Percentiles rank a stretch among this genome's conserved stretches.
phyloP scores from a whole-genome alignment of 164 flowering plant genomes.

The grape (Vitis vinifera) region DNA sequence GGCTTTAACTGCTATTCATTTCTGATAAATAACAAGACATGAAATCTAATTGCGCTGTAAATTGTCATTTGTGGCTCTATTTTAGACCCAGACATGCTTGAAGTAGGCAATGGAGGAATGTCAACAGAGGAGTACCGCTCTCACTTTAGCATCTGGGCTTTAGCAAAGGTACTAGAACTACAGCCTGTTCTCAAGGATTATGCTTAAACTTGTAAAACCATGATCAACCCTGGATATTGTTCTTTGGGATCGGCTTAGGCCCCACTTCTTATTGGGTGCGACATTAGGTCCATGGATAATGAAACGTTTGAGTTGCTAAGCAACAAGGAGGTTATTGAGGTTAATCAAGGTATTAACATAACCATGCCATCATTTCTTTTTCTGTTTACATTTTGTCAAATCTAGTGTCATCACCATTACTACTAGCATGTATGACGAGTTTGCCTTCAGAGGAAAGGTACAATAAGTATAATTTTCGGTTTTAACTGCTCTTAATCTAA shows the following conservation, averaged over 20 bases:
- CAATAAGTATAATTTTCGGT: too few species aligned
- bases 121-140: slow-evolving; percentile 1
- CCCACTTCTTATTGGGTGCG: slow-evolving; percentile 13
- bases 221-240: too few species aligned
- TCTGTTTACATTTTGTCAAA: too few species aligned
- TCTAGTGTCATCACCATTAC: too few species aligned
- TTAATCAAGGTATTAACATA: slow-evolving; percentile 13
- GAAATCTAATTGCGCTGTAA: too few species aligned
- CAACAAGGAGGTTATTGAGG: slow-evolving; percentile 15
- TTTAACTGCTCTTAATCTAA: not conserved
- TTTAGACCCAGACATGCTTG: slow-evolving; percentile 23
- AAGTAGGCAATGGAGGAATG: slow-evolving; percentile 28
- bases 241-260: slow-evolving; percentile 1
- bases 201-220: too few species aligned
- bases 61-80: not conserved
- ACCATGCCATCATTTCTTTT: not conserved
- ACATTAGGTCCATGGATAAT: not conserved
- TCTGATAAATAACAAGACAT: too few species aligned
- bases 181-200: not conserved
- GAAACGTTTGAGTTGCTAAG: not conserved
- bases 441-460: too few species aligned
- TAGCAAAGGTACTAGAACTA: slow-evolving; percentile 10
- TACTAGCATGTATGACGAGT: too few species aligned
- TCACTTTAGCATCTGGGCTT: slow-evolving; percentile 24
- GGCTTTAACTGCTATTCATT: too few species aligned